Evolutionary conservation across 1,284 basidiomycete genomes (phyloP).

Genomic region (Leccinum solheimii): DNA sequence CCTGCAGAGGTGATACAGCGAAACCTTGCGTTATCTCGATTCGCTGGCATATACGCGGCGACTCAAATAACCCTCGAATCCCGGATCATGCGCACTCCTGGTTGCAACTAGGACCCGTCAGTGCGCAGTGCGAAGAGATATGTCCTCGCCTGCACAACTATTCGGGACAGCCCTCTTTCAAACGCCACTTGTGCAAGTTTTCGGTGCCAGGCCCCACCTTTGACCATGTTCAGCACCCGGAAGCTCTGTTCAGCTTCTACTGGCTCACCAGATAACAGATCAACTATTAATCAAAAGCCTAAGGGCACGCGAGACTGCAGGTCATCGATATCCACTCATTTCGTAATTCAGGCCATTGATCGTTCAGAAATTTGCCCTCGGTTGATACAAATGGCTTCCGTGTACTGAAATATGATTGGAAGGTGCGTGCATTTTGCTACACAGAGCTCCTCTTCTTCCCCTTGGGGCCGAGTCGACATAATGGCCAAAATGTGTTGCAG

Average conservation of each 20-base stretch:
- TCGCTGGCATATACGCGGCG: neutral
- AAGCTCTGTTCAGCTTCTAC: neutral
- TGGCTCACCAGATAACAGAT: neutral
- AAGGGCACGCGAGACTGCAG: neutral
- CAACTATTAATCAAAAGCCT: neutral
- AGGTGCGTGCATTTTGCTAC: neutral
- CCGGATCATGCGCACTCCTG: neutral
- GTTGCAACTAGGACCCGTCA: neutral
- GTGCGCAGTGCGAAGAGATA: neutral
- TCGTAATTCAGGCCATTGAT: too few species aligned
- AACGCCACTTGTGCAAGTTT: slow-evolving; percentile 6
- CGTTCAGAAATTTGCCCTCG: neutral
- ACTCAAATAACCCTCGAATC: neutral
- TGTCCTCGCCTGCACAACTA: slow-evolving; percentile 11
- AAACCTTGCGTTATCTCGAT: neutral
- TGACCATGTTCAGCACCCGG: neutral
- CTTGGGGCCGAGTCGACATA: neutral
- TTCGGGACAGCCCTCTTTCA: neutral
- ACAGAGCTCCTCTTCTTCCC: neutral
- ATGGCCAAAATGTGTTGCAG: too few species aligned
- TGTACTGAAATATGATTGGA: neutral
- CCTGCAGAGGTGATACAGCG: neutral
- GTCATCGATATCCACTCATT: neutral
- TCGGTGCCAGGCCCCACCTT: neutral
- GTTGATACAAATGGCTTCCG: neutral